phyloP scores from a whole-genome alignment of 2,329 filamentous ascomycete genomes.

The Neofusicoccum cordaticola region DNA sequence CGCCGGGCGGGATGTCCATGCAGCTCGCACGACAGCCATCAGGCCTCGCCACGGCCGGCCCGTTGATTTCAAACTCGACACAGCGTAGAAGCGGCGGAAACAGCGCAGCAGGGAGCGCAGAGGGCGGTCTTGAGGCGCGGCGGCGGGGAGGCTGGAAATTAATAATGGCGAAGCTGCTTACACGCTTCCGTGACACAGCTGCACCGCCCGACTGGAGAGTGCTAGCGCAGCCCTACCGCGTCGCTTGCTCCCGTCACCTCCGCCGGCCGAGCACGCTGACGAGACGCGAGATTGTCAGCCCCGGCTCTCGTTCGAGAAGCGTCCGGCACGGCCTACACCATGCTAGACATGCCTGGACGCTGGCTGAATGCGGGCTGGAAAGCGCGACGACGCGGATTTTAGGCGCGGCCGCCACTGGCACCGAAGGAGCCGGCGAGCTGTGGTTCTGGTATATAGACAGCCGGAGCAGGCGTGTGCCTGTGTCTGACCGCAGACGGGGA shows the following conservation, averaged over 20 bases:
- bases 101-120: no score
- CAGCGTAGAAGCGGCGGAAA: not conserved
- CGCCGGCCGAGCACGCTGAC: conserved; percentile 8
- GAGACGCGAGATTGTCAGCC: not conserved
- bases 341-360: not conserved
- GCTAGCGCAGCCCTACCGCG: not conserved
- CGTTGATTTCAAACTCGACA: not conserved
- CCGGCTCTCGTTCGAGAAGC: not conserved
- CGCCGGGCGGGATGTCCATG: not conserved
- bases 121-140: not conserved
- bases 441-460: not conserved
- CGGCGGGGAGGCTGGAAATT: not conserved
- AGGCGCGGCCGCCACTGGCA: not conserved
- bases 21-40: not conserved
- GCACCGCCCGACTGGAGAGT: not conserved
- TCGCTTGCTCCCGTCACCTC: not conserved
- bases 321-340: not conserved
- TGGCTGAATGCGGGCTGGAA: not conserved
- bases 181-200: not conserved
- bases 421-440: not conserved
- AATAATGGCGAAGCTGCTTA: not conserved
- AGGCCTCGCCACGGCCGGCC: not conserved
- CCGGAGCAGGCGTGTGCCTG: not conserved
- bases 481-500: not conserved
- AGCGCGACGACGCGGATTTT: not conserved